Percentiles rank a stretch among this genome's conserved stretches.
Evolutionary conservation across 352 stramenopile species (phyloP).

Genomic region (Pythium phragmiticola): DNA sequence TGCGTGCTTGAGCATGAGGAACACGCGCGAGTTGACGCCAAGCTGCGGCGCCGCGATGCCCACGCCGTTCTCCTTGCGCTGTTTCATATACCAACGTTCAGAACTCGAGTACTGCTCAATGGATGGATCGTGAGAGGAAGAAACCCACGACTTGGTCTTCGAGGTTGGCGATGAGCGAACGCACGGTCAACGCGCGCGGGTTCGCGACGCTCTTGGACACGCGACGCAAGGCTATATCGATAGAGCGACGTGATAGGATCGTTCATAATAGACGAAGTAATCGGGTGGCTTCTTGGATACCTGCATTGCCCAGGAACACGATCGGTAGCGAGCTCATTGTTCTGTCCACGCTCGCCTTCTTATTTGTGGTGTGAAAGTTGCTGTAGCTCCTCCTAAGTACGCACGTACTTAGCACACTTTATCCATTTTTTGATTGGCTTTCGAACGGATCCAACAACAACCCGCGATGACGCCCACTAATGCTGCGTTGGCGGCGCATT

Average conservation of each 20-base stretch:
- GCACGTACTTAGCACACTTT: slow-evolving; percentile 12
- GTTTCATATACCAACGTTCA: neutral
- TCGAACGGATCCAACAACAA: neutral
- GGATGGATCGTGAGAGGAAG: neutral
- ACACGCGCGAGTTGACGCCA: slow-evolving; percentile 75
- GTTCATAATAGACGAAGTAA: neutral
- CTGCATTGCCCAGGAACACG: slow-evolving; percentile 72
- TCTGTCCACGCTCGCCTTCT: neutral
- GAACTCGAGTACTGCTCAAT: neutral
- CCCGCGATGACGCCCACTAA: slow-evolving; percentile 10
- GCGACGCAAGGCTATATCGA: slow-evolving; percentile 46
- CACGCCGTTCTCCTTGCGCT: slow-evolving; percentile 68
- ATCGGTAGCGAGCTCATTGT: slow-evolving; percentile 41
- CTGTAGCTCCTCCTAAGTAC: slow-evolving; percentile 22
- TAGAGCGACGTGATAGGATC: neutral
- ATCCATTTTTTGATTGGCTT: neutral
- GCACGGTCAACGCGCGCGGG: slow-evolving; percentile 45
- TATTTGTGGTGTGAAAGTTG: neutral
- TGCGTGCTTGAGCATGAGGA: slow-evolving; percentile 78
- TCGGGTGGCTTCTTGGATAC: slow-evolving; percentile 26
- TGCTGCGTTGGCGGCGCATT: slow-evolving; percentile 43
- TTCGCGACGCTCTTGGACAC: slow-evolving; percentile 70
- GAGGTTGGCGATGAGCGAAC: slow-evolving; percentile 53
- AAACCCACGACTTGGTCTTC: slow-evolving; percentile 60
- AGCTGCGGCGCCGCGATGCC: slow-evolving; percentile 78